phyloP scores from a whole-genome alignment of 2,329 filamentous ascomycete genomes.

The Camillea tinctor region DNA sequence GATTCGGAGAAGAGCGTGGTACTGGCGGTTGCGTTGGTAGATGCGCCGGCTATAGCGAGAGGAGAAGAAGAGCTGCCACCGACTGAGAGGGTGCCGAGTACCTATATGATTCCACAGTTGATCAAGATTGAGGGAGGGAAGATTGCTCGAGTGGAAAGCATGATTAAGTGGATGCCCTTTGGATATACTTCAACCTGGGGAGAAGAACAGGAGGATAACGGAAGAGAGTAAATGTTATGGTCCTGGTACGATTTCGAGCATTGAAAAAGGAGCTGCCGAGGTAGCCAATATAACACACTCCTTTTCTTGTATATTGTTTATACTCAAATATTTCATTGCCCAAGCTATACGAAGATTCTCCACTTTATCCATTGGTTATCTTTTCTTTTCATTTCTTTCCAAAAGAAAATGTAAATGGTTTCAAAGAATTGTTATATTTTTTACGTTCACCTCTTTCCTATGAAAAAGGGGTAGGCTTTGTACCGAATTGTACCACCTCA shows the following conservation, averaged over 20 bases:
- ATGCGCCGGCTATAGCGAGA: constrained; percentile 15
- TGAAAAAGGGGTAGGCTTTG: too few relatives aligned
- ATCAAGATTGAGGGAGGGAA: constrained; percentile 15
- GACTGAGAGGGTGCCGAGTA: constrained; percentile 16
- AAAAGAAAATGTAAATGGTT: too few relatives aligned
- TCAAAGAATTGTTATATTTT: too few relatives aligned
- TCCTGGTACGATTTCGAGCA: not conserved
- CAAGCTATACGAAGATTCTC: too few relatives aligned
- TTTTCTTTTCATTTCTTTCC: too few relatives aligned
- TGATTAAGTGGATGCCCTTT: constrained; percentile 23
- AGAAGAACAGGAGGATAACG: not conserved
- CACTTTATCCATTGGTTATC: too few relatives aligned
- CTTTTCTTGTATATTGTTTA: too few relatives aligned
- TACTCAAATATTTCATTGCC: too few relatives aligned
- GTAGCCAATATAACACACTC: too few relatives aligned
- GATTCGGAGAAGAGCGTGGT: constrained; percentile 15
- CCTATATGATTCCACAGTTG: constrained; percentile 22
- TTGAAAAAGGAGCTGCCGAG: too few relatives aligned
- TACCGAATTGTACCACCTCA: too few relatives aligned
- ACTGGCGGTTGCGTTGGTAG: constrained; percentile 19
- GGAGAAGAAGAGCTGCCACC: constrained; percentile 4
- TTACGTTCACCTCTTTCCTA: too few relatives aligned
- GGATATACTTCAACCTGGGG: constrained; percentile 19
- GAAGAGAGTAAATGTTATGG: not conserved
- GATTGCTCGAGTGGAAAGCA: constrained; percentile 18